Percentiles rank a stretch among this genome's conserved stretches.
Conservation (phyloP, 2,329 filamentous ascomycete species). For the Nemania sp. region DNA sequence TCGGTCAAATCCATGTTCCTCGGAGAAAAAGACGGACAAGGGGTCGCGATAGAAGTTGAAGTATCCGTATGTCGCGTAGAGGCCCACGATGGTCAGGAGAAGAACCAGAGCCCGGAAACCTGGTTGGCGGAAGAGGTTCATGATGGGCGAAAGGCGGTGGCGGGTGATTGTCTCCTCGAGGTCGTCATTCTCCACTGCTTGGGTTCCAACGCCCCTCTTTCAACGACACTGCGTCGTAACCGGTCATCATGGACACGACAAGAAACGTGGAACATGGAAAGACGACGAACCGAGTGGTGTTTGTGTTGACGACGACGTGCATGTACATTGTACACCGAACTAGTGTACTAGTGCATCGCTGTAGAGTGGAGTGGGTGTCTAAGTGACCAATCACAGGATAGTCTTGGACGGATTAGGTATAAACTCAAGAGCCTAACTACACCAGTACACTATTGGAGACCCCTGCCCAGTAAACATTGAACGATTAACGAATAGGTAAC, state of each 20-base stretch:
- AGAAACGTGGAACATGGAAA: background rate
- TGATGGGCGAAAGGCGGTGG: slow-evolving; percentile 7
- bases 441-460: too few species aligned
- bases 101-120: slow-evolving; percentile 36
- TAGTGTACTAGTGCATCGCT: too few species aligned
- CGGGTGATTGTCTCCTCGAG: background rate
- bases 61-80: slow-evolving; percentile 40
- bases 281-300: background rate
- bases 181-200: slow-evolving; percentile 1
- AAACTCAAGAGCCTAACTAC: too few species aligned
- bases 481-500: too few species aligned
- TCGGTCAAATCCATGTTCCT: slow-evolving; percentile 39
- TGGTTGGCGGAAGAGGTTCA: slow-evolving; percentile 32
- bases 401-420: too few species aligned
- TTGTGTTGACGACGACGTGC: too few species aligned
- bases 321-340: too few species aligned
- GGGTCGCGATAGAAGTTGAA: slow-evolving; percentile 41
- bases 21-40: slow-evolving; percentile 41
- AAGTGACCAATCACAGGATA: too few species aligned
- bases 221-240: slow-evolving; percentile 1
- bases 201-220: background rate
- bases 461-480: too few species aligned
- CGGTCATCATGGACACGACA: background rate
- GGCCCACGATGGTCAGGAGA: slow-evolving; percentile 31
- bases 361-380: too few species aligned